phyloP scores from a whole-genome alignment of 352 stramenopile genomes.

The Globisporangium ultimum region DNA sequence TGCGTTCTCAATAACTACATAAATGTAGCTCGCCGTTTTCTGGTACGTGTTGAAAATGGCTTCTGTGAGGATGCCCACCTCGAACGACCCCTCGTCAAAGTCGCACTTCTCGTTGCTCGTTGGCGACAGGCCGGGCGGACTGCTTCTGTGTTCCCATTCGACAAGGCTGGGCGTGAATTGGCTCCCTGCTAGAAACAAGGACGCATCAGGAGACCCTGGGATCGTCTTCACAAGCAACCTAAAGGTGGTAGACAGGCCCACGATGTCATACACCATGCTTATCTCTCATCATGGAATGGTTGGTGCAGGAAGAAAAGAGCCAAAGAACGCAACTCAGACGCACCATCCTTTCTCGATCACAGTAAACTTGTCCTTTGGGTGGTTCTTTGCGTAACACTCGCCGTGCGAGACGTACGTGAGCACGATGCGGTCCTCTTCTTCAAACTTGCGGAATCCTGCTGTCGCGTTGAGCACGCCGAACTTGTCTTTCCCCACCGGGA shows the following conservation, averaged over 20 bases:
- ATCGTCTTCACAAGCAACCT: no score
- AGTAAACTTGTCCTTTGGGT: conserved; percentile 30
- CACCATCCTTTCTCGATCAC: conserved; percentile 38
- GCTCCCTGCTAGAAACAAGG: no score
- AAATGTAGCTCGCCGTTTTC: conserved; percentile 20
- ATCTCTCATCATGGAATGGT: neutral
- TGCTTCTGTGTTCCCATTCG: neutral
- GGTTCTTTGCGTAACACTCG: conserved; percentile 26
- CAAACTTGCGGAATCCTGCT: conserved; percentile 10
- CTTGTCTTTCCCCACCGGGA: conserved; percentile 14
- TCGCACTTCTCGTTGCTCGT: neutral
- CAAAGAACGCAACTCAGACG: conserved; percentile 2
- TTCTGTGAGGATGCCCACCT: conserved; percentile 32
- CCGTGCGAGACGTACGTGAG: conserved; percentile 34
- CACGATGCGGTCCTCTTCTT: neutral
- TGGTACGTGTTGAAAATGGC: conserved; percentile 24
- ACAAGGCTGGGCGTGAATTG: no score
- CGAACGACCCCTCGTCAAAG: neutral
- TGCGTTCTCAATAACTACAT: conserved; percentile 30
- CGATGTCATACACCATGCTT: neutral
- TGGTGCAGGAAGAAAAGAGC: neutral
- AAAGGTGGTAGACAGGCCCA: no score
- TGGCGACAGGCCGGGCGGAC: neutral
- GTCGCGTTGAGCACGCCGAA: conserved; percentile 10
- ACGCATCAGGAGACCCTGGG: no score